Evolutionary conservation across 2,329 filamentous ascomycete species (phyloP), one percentile per base, ranked within the genome.

Genomic region (Calonectria ilicicola): DNA sequence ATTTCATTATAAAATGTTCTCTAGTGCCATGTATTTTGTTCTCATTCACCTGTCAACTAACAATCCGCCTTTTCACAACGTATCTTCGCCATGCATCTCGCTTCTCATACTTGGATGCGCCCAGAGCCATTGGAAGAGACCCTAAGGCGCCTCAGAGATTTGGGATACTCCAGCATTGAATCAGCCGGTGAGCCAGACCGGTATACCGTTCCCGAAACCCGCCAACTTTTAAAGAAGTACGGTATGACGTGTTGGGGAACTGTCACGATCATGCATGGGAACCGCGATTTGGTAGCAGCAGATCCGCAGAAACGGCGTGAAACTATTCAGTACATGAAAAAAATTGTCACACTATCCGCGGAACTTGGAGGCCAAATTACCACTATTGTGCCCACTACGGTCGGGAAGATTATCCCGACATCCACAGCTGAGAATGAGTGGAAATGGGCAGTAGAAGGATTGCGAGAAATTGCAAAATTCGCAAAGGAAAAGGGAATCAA

Each of bases 41-140:
- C 23, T 58, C 23, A 26, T n/a, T 40, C 15, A 26, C 9, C 14
- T 38, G 14, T 49, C 10, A 17, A 23, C 10, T 38, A 38, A 21
- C 29, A 21, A 38, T n/a, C 2, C 63, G n/a, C 19, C 15, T 47
- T 53, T 32, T 4, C 32, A 9, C 21, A 38, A 7, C 6, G 21
- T 19, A 58, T 38, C 51, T 26, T 53, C 23, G 29, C 5, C 15
- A 78, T 78, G 76, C 76, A 78, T 69, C 47, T 76, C 1, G 75
- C 69, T 49, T 67, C 76, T 15, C 76, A 78, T 38, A 78, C 70
- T 3, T 78, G 74, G 76, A 78, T 78, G 76, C 73, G 76, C 10
- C 71, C 73, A 8, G 74, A 77, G 46, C 53, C 73, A 12, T 66
- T 78, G 0, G 74, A 76, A 12, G 65, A 56, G n/a, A 78, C 74